A percentile compares a stretch with the other conserved stretches of the same genome.
Evolutionary conservation across 192 early-diverging fungal species (phyloP).

Genomic region (Haplosporangium gracile): DNA sequence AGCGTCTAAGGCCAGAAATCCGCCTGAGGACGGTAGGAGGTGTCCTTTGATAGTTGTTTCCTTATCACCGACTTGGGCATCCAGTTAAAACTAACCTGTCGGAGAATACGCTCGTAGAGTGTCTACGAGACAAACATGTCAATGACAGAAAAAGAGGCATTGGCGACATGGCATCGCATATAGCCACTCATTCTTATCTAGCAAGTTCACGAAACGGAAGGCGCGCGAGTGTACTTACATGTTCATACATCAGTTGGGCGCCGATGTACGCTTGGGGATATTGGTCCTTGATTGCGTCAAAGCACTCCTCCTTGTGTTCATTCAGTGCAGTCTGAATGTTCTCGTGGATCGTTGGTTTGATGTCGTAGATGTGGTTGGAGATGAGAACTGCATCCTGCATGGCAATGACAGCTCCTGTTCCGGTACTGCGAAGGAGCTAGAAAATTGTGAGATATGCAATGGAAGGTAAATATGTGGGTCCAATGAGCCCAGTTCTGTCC

Average conservation of each 20-base stretch:
- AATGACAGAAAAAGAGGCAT: not conserved
- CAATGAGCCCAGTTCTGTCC: no score
- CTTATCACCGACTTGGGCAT: not conserved
- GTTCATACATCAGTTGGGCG: not conserved
- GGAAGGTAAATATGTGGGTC: not conserved
- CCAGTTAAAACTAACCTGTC: slow-evolving; percentile 22
- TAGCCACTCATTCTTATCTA: not conserved
- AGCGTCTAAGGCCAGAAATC: slow-evolving; percentile 3
- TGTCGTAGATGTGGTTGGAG: slow-evolving; percentile 6
- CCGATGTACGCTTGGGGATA: not conserved
- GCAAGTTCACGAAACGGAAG: no score
- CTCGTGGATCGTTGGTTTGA: not conserved
- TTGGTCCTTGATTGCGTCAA: not conserved
- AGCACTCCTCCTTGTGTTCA: not conserved
- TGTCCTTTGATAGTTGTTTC: not conserved
- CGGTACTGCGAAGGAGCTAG: slow-evolving; percentile 2
- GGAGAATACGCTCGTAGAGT: slow-evolving; percentile 1
- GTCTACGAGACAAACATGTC: not conserved
- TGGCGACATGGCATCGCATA: not conserved
- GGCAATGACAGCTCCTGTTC: slow-evolving; percentile 3
- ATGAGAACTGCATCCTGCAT: slow-evolving; percentile 19
- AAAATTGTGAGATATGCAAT: not conserved
- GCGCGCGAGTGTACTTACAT: not conserved
- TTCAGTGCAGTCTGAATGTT: not conserved
- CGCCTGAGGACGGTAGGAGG: slow-evolving; percentile 14